Evolutionary conservation across 73 alveolate species (phyloP), one percentile per base, ranked within the genome.

Genomic region (Paramecium octaurelia): DNA sequence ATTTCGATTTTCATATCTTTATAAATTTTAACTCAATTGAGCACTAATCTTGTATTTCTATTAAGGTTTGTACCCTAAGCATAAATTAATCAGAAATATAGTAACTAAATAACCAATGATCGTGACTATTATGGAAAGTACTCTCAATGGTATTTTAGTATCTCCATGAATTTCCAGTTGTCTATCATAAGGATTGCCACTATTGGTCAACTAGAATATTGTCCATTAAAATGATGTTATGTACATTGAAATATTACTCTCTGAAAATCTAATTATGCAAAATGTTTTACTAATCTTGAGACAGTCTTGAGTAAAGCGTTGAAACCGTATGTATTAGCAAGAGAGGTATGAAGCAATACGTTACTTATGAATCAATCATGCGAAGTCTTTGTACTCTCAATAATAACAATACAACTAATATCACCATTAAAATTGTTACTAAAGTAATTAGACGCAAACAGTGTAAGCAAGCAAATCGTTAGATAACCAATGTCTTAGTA

Each of bases 201-300:
- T 36, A 38, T 73, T 73, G 1, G 87, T 73, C 20, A 73, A 73
- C 11, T 73, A 38, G 16, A 12, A 73, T 8, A 73, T 38, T 4
- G 87, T 73, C 87, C 87, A 73, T 73, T 73, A 14, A 73, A 40
- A 12, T 36, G 87, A 73, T 1, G 46, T 73, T 20, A 73, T 16
- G 34, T 73, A 73, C 21, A 73, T 36, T 0, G 64, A 16, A 12
- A 34, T 27, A 12, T 64, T 31, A 14, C 27, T 34, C 1, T 64
- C 84, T 64, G 84, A 27, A 27, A 27, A 64, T 27, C 84, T 64
- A 64, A 29, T 64, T 64, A 64, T 64, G 84, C 84, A 31, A 8
- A 34, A 11, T 8, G 27, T 8, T 1, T 64, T 64, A 64, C 84
- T 64, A 27, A 16, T 64, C 84, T 34, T 31, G 5, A 31, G 48